A percentile compares a stretch with the other conserved stretches of the same genome.
phyloP scores from a whole-genome alignment of 805 yeast species.

The Cyberlindnera petersonii region DNA sequence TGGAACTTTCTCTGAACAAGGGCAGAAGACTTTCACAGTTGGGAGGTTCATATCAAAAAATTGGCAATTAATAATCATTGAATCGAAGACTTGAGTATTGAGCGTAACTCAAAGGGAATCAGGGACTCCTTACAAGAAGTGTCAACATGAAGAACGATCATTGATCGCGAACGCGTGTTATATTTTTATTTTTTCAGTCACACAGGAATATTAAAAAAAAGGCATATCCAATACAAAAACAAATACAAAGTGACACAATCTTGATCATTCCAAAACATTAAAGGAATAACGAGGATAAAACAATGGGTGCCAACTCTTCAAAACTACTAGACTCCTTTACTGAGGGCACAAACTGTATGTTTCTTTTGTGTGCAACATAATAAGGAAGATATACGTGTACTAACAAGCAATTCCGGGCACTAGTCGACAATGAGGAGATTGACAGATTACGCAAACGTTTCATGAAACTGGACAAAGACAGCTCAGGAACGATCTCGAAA shows the following conservation, averaged over 20 bases:
- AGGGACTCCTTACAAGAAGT: too few species aligned
- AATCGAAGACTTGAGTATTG: neutral
- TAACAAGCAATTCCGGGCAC: slow-evolving; percentile 5
- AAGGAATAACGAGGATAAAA: too few species aligned
- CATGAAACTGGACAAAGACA: slow-evolving; percentile 91
- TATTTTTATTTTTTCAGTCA: too few species aligned
- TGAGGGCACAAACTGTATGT: slow-evolving; percentile 73
- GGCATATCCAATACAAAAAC: too few species aligned
- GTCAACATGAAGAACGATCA: too few species aligned
- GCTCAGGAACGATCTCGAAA: slow-evolving; percentile 87
- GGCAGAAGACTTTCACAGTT: slow-evolving; percentile 22
- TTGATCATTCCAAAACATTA: too few species aligned
- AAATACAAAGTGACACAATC: too few species aligned
- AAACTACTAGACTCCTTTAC: slow-evolving; percentile 62
- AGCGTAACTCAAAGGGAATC: too few species aligned
- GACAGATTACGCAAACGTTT: slow-evolving; percentile 88
- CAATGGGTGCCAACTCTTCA: slow-evolving; percentile 60
- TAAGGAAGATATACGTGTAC: neutral
- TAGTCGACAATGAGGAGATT: slow-evolving; percentile 83
- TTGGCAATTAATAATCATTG: neutral
- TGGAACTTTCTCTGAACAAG: slow-evolving; percentile 25
- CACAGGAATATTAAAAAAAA: too few species aligned
- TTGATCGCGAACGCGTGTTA: too few species aligned
- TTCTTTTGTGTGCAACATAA: neutral
- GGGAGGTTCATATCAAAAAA: neutral